Conservation (phyloP, 2,329 filamentous ascomycete species). For the Leptographium wingfieldii region DNA sequence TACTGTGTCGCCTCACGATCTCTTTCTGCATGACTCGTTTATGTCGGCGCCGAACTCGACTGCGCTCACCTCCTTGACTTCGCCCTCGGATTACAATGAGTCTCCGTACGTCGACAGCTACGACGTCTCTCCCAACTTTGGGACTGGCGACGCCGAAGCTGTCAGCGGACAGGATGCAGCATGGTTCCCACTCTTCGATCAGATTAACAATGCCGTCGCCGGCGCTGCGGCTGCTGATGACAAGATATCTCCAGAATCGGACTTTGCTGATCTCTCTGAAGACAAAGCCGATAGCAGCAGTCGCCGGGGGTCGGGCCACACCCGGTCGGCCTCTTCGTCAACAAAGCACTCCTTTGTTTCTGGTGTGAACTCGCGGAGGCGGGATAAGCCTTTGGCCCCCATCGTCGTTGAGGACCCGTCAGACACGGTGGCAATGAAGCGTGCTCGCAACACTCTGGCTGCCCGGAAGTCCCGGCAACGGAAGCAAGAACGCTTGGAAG, state of each 20-base stretch:
- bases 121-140: conserved; percentile 69
- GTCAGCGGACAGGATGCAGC: conserved; percentile 32
- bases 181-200: conserved; percentile 67
- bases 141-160: conserved; percentile 41
- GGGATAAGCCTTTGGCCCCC: conserved; percentile 67
- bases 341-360: conserved; percentile 54
- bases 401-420: conserved; percentile 62
- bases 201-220: conserved; percentile 20
- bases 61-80: conserved; percentile 73
- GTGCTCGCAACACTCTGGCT: conserved; percentile 83
- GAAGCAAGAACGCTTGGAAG: conserved; percentile 65
- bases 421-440: conserved; percentile 77
- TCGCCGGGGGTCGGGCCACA: conserved; percentile 34
- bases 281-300: conserved; percentile 30
- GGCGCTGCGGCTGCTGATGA: conserved; percentile 7
- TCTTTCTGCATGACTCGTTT: conserved; percentile 56
- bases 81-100: conserved; percentile 65
- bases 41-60: conserved; percentile 71
- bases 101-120: conserved; percentile 66
- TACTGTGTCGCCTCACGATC: conserved; percentile 76
- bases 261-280: conserved; percentile 15
- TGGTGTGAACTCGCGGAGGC: conserved; percentile 61
- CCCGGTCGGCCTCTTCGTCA: conserved; percentile 24
- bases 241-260: conserved; percentile 27
- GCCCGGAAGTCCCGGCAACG: conserved; percentile 86